Evolutionary conservation across 257 asterid genomes (phyloP).

Genomic region (Fraxinus anomala): DNA sequence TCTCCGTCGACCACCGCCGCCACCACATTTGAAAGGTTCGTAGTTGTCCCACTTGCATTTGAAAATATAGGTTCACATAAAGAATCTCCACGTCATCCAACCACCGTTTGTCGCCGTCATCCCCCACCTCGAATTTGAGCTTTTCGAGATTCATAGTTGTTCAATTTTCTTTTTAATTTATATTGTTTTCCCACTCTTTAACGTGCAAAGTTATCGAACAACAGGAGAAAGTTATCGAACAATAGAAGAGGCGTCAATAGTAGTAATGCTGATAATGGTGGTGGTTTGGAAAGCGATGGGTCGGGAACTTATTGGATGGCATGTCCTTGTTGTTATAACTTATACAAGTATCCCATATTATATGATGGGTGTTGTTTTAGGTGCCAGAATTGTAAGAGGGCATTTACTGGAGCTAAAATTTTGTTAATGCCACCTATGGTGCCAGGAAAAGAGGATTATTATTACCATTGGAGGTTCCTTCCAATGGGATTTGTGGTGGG

Average conservation of each 20-base stretch:
- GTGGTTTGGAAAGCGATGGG: slow-evolving; percentile 10
- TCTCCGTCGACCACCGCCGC: no score
- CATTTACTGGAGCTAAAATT: slow-evolving; percentile 67
- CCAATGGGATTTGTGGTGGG: slow-evolving; percentile 71
- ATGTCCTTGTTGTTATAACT: slow-evolving; percentile 84
- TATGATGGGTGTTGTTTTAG: slow-evolving; percentile 73
- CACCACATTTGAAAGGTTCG: no score
- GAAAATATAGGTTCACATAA: no score
- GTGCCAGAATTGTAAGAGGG: slow-evolving; percentile 72
- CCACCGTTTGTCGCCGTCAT: no score
- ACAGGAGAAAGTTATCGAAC: background rate
- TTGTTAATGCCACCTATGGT: slow-evolving; percentile 69
- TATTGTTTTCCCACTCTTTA: no score
- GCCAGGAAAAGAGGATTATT: slow-evolving; percentile 78
- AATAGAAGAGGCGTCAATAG: background rate
- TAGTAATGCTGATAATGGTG: slow-evolving; percentile 8
- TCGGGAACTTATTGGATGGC: slow-evolving; percentile 64
- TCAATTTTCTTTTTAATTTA: no score
- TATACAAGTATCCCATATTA: slow-evolving; percentile 65
- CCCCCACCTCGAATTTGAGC: no score
- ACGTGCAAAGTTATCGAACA: slow-evolving; percentile 1
- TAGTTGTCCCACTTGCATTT: no score
- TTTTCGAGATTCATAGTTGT: no score
- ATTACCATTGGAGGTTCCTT: slow-evolving; percentile 82
- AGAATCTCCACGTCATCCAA: no score